Evolutionary conservation across 768 basidiomycete species (phyloP), one percentile per base, ranked within the genome.

Genomic region (Collybia sp.): DNA sequence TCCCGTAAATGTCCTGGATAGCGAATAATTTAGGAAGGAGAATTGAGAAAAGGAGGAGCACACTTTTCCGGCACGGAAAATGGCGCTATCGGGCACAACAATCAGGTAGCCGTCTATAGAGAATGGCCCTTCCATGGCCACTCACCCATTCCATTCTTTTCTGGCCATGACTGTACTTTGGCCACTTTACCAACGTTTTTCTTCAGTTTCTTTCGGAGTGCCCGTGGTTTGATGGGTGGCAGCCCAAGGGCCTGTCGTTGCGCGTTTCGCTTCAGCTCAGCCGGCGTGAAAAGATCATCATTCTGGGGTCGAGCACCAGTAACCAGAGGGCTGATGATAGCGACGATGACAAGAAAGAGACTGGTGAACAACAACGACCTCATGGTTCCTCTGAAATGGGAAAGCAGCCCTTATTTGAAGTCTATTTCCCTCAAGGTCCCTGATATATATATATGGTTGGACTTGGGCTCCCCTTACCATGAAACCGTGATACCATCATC

Each of bases 201-300:
- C 30, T 47, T 49, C 11, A 17, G 19, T 9, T 49, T 49, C 31
- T 45, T 49, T 30, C 38, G 44, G 43, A 45, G 31, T 15, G 48
- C 43, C 9, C 40, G 35, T 32, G 48, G 48, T 17, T 42, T 42
- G 11, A 49, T 41, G 10, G 43, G 48, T 8, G 43, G 43, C 42
- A 49, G 44, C 5, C 48, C 48, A 12, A 49, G 31, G 17, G 43
- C 43, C 31, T 49, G 39, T 11, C 48, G 43, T 33, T 49, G 48
- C 30, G 36, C 48, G 18, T 49, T 49, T 6, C 48, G 42, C 37
- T 49, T 42, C 30, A 49, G 20, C 43, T 50, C 44, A 20, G 44
- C 46, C 30, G 45, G 46, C 9, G 42, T 44, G 19, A 40, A 45
- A 15, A 25, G 16, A 13, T 12, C 25, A 20, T 46, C 38, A 51